Percentiles rank a stretch among this genome's conserved stretches.
These are phyloP conservation scores for Beta lomatogona DNA, from an alignment of 179 eudicot species.

Conservation along the genomic window DNA sequence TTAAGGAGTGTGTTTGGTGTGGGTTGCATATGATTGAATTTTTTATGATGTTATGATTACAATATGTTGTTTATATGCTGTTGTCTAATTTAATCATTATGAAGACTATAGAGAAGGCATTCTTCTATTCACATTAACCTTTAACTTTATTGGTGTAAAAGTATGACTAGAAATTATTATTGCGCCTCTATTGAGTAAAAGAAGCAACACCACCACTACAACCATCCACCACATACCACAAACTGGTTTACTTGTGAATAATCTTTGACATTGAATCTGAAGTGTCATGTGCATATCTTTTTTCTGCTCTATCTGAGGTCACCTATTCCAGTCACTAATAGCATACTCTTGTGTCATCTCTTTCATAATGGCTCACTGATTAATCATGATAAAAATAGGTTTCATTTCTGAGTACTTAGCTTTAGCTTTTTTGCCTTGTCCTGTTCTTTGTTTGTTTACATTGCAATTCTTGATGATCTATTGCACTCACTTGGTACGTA, in stretches of 20 bases:
- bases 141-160: background rate
- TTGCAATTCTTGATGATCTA: no score
- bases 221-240: background rate
- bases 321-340: background rate
- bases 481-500: no score
- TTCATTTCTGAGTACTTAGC: background rate
- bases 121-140: background rate
- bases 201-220: background rate
- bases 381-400: background rate
- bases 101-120: no score
- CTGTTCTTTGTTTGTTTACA: background rate
- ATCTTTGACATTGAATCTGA: background rate
- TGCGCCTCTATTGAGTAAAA: background rate
- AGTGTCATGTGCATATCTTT: background rate
- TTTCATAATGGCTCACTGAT: background rate
- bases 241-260: background rate
- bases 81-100: no score
- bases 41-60: no score
- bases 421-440: background rate
- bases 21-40: no score
- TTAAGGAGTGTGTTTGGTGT: no score
- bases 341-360: background rate
- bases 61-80: no score
- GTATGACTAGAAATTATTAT: background rate
- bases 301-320: background rate